Evolutionary conservation across 805 yeast species (phyloP), one percentile per base, ranked within the genome.

Genomic region (Candida vaughaniae): DNA sequence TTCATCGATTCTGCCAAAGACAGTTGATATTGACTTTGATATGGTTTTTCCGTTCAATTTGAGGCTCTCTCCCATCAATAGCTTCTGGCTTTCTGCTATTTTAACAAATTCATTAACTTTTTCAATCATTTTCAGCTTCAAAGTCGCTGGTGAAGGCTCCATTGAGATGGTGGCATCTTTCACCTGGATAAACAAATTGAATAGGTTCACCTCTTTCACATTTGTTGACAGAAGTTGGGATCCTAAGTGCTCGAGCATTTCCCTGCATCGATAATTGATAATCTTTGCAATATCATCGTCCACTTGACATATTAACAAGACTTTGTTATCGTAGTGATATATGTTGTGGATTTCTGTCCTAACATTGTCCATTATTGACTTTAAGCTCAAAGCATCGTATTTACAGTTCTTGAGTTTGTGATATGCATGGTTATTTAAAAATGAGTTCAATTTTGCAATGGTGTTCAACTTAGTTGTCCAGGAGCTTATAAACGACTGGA

Each of bases 1-100:
- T 0, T 15, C 16, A n/a, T 73, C 75, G 5, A 78, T 51, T 3
- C 44, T 38, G 1, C 18, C 10, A 12, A 44, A 26, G 3, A 31
- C 31, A 5, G 16, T 25, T 12, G 34, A 23, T 15, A 46, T 26
- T 12, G 26, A 10, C 1, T 11, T 14, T 11, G 29, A 9, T 5
- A 38, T 12, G 5, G 4, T 22, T n/a, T 27, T 12, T 17, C 17
- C 31, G 6, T 16, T 27, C 4, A 29, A 26, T 11, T 9, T n/a
- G 4, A 25, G 23, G 16, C 25, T 30, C 19, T 30, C 23, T 18
- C 19, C 22, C 31, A 25, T 30, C 6, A 37, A 23, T n/a, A 45
- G 29, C 4, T n/a, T 10, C 16, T 42, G 45, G 3, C 14, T 3
- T 22, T 39, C 42, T 2, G 23, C 33, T 3, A 35, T 22, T 23